Conservation (phyloP, 73 alveolate species). For the Tetrahymena malaccensis region DNA sequence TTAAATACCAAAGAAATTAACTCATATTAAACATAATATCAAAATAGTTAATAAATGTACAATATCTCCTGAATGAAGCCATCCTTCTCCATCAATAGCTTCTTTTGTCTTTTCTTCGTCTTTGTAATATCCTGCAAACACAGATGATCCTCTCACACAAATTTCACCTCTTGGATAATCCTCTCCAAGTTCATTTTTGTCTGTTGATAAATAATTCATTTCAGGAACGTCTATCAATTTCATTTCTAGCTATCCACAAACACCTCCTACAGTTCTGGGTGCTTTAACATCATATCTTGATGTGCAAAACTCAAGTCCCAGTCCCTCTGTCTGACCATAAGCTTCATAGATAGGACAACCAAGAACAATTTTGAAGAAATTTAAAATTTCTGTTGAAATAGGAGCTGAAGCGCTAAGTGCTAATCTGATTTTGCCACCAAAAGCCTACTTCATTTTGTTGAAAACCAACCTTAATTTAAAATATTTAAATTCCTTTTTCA, state of each 20-base stretch:
- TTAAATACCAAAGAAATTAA: background rate
- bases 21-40: background rate
- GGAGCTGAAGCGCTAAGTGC: constrained; percentile 94
- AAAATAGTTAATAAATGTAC: background rate
- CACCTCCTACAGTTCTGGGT: constrained; percentile 87
- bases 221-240: constrained; percentile 90
- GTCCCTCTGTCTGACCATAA: constrained; percentile 90
- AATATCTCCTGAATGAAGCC: constrained; percentile 92
- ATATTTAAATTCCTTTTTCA: background rate
- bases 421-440: constrained; percentile 83
- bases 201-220: constrained; percentile 70
- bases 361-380: constrained; percentile 64
- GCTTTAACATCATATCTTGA: constrained; percentile 51
- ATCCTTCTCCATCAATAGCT: constrained; percentile 82
- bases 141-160: constrained; percentile 85
- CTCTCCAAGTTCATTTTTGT: constrained; percentile 40
- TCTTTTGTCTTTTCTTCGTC: constrained; percentile 58
- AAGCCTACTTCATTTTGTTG: constrained; percentile 43
- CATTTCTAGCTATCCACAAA: constrained; percentile 60
- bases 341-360: constrained; percentile 76
- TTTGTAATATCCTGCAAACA: constrained; percentile 75
- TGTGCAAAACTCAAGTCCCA: constrained; percentile 62
- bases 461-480: constrained; percentile 53
- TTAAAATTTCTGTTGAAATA: constrained; percentile 66
- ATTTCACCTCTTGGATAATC: constrained; percentile 91